A percentile compares a stretch with the other conserved stretches of the same genome.
Conservation (phyloP, 2,329 filamentous ascomycete genomes). For the Alternaria triticina region DNA sequence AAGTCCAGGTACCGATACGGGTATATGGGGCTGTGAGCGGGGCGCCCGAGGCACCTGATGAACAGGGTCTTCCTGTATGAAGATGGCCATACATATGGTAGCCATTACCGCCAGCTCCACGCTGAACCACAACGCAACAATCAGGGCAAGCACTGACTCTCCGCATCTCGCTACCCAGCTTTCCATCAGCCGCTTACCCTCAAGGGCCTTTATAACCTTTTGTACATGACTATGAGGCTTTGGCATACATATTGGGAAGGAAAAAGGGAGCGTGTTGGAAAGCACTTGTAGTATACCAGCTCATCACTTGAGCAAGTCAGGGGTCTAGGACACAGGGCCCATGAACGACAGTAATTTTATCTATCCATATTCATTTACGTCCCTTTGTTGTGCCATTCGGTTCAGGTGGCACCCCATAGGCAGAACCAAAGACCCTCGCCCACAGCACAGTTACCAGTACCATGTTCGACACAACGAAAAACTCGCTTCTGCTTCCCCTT, state of each 20-base stretch:
- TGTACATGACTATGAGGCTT: conserved; percentile 4
- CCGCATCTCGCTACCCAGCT: not conserved
- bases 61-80: conserved; percentile 44
- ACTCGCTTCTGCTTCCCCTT: not conserved
- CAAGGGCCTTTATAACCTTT: not conserved
- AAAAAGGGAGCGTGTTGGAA: not conserved
- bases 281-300: conserved; percentile 8
- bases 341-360: not conserved
- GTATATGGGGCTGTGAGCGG: conserved; percentile 71
- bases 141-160: too few relatives aligned
- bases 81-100: not conserved
- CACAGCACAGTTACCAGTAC: not conserved
- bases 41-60: conserved; percentile 36
- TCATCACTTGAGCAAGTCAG: not conserved
- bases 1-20: conserved; percentile 81
- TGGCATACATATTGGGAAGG: not conserved
- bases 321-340: not conserved
- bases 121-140: not conserved
- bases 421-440: not conserved
- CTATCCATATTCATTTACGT: not conserved
- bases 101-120: not conserved
- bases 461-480: not conserved
- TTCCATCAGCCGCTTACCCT: not conserved
- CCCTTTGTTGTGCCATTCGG: not conserved
- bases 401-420: not conserved